phyloP scores from a whole-genome alignment of 2,329 filamentous ascomycete species.

The Paradendryphiella salina region DNA sequence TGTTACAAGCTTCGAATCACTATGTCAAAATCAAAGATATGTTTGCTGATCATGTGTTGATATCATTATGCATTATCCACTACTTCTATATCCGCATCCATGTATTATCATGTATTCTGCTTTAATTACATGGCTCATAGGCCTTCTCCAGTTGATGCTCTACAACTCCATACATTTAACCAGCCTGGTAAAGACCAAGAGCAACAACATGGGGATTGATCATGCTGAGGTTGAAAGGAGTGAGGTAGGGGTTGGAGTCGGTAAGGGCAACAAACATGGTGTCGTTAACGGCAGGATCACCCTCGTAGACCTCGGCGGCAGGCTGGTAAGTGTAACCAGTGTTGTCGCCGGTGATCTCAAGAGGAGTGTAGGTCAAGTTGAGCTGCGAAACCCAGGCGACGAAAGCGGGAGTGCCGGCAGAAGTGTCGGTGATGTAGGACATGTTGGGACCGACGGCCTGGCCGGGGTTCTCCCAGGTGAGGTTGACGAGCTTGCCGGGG shows the following conservation, averaged over 20 bases:
- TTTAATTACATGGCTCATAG: constrained; percentile 10
- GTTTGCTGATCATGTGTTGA: background rate
- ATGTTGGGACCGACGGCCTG: constrained; percentile 75
- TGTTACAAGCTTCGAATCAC: background rate
- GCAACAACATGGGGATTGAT: constrained; percentile 78
- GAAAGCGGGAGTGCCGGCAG: constrained; percentile 63
- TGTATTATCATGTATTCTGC: constrained; percentile 8
- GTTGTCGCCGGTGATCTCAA: constrained; percentile 66
- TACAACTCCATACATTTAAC: constrained; percentile 51
- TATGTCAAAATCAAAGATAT: background rate
- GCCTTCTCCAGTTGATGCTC: background rate
- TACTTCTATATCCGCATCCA: background rate
- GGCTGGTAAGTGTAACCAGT: constrained; percentile 74
- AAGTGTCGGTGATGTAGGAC: constrained; percentile 69
- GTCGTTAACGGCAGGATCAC: constrained; percentile 71
- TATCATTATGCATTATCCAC: constrained; percentile 14
- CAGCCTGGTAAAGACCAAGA: constrained; percentile 75
- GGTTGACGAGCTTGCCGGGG: constrained; percentile 70
- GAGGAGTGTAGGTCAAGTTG: constrained; percentile 56
- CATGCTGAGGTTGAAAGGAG: constrained; percentile 74
- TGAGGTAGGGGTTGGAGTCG: constrained; percentile 67
- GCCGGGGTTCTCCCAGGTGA: constrained; percentile 74
- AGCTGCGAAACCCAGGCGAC: constrained; percentile 79
- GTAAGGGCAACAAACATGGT: constrained; percentile 81
- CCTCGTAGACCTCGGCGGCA: constrained; percentile 66